Evolutionary conservation across 495 filamentous ascomycete species (phyloP).

Genomic region (Aspergillus asperescens): DNA sequence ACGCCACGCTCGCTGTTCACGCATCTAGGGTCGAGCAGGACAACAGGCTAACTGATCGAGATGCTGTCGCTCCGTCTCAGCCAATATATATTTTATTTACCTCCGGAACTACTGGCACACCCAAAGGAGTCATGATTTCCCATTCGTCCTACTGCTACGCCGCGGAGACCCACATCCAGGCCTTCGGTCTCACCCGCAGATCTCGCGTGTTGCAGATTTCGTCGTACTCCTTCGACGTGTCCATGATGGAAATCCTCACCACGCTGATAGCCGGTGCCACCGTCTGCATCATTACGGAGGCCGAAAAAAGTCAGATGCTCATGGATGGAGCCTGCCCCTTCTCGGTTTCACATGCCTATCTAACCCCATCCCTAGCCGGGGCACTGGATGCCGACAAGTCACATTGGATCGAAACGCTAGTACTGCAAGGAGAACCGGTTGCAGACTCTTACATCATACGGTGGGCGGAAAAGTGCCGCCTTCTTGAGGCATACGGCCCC

Average conservation of each 20-base stretch:
- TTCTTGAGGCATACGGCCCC: conserved; percentile 7
- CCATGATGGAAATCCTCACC: conserved; percentile 49
- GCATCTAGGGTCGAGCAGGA: too few relatives aligned
- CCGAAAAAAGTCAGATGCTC: too few relatives aligned
- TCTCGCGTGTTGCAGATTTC: conserved; percentile 54
- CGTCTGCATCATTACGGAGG: conserved; percentile 33
- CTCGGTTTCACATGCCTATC: conserved; percentile 17
- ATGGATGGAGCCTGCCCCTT: too few relatives aligned
- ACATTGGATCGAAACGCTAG: conserved; percentile 17
- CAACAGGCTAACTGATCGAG: too few relatives aligned
- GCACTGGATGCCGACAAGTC: conserved; percentile 18
- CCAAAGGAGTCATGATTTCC: conserved; percentile 38
- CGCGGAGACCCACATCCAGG: background rate
- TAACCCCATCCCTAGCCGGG: conserved; percentile 25
- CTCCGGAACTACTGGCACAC: conserved; percentile 36
- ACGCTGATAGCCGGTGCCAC: conserved; percentile 39
- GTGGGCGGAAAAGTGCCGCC: conserved; percentile 17
- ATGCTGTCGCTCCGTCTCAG: too few relatives aligned
- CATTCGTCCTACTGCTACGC: conserved; percentile 26
- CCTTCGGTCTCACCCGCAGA: background rate
- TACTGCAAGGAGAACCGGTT: conserved; percentile 19
- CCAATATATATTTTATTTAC: too few relatives aligned
- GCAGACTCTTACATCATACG: conserved; percentile 9
- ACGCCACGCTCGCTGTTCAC: too few relatives aligned
- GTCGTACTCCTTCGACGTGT: conserved; percentile 54